A percentile compares a stretch with the other conserved stretches of the same genome.
Evolutionary conservation across 2,329 filamentous ascomycete species (phyloP).

Genomic region (Fusarium udum): DNA sequence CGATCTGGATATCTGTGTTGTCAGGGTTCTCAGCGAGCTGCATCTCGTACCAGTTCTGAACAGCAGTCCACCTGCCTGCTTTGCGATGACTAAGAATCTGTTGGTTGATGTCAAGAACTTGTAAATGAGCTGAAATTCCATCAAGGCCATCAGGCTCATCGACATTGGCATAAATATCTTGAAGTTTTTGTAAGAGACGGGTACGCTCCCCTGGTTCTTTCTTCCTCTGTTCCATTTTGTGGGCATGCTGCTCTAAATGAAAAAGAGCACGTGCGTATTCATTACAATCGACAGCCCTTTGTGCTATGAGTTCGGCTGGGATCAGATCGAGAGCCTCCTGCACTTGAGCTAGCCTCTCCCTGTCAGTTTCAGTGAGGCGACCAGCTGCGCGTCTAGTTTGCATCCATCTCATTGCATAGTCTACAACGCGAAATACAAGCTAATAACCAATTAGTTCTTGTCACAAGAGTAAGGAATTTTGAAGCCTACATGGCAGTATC

Average conservation of each 20-base stretch:
- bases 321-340: constrained; percentile 68
- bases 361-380: constrained; percentile 50
- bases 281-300: constrained; percentile 89
- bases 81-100: constrained; percentile 94
- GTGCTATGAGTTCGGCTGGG: constrained; percentile 78
- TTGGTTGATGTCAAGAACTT: constrained; percentile 89
- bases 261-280: constrained; percentile 93
- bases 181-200: constrained; percentile 78
- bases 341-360: constrained; percentile 60
- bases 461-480: background rate
- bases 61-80: constrained; percentile 90
- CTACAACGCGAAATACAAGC: constrained; percentile 89
- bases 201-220: constrained; percentile 64
- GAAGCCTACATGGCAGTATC: constrained; percentile 83
- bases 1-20: constrained; percentile 80
- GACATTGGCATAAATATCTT: constrained; percentile 96
- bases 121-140: constrained; percentile 88
- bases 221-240: constrained; percentile 57
- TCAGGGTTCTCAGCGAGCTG: constrained; percentile 82
- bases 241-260: constrained; percentile 91
- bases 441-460: constrained; percentile 49
- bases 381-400: constrained; percentile 69
- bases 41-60: constrained; percentile 97
- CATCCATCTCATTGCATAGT: constrained; percentile 91
- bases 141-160: constrained; percentile 97